Conservation (phyloP, 495 filamentous ascomycete genomes). For the Aspergillus saccharolyticus region DNA sequence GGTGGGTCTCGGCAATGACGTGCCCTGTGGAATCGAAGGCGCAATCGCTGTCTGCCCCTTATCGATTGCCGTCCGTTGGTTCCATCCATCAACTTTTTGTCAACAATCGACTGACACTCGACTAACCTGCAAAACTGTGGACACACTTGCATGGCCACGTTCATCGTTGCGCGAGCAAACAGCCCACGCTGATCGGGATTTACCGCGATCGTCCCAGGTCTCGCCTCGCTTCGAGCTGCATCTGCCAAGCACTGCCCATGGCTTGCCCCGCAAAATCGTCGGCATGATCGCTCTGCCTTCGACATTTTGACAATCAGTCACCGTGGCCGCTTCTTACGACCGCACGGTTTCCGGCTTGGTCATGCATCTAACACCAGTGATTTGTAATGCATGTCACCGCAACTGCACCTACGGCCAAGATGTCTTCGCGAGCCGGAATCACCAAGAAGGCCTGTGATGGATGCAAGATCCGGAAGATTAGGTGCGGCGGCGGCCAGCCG, state of each 20-base stretch:
- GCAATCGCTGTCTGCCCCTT: slow-evolving; percentile 7
- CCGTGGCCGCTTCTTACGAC: neutral
- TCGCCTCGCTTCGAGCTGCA: neutral
- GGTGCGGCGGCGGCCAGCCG: slow-evolving; percentile 23
- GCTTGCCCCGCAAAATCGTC: slow-evolving; percentile 1
- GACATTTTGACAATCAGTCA: neutral
- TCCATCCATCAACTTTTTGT: neutral
- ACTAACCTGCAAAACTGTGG: neutral
- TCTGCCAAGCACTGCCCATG: neutral
- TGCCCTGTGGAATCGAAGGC: slow-evolving; percentile 12
- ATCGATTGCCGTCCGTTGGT: neutral
- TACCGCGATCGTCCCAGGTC: neutral
- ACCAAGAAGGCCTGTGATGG: slow-evolving; percentile 31
- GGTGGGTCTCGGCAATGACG: slow-evolving; percentile 17
- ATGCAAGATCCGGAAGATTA: slow-evolving; percentile 31
- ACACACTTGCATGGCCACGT: neutral
- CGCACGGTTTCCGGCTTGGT: neutral
- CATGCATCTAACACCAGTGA: neutral
- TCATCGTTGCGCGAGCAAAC: neutral
- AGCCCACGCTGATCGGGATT: neutral
- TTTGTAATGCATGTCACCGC: neutral
- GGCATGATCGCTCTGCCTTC: neutral
- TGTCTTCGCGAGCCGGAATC: slow-evolving; percentile 13
- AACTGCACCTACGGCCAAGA: neutral
- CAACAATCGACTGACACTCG: neutral